Percentiles rank a stretch among this genome's conserved stretches.
Evolutionary conservation across 2,329 filamentous ascomycete genomes (phyloP).

Genomic region (Gnomoniopsis sp.): DNA sequence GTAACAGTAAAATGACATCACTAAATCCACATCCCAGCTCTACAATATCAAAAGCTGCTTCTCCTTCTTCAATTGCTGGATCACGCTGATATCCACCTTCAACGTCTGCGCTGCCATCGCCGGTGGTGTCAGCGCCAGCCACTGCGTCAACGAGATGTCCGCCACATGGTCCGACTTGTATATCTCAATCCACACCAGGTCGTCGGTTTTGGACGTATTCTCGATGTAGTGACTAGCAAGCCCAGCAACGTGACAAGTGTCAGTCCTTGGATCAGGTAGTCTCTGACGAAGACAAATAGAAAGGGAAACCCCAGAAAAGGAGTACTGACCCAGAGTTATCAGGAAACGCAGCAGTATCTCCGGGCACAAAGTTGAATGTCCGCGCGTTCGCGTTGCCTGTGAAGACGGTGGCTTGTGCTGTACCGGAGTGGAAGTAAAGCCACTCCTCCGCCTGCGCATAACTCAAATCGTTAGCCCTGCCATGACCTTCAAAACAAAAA

Average conservation of each 20-base stretch:
- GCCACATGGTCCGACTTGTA: slow-evolving; percentile 66
- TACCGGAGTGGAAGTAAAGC: slow-evolving; percentile 66
- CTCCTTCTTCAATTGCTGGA: slow-evolving; percentile 57
- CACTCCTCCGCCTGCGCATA: slow-evolving; percentile 68
- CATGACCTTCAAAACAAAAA: too few species aligned
- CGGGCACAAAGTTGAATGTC: slow-evolving; percentile 64
- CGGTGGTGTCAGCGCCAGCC: slow-evolving; percentile 64
- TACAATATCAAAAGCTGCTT: slow-evolving; percentile 52
- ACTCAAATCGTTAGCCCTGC: too few species aligned
- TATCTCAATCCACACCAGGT: slow-evolving; percentile 65
- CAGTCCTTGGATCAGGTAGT: not conserved
- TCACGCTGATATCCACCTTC: slow-evolving; percentile 55
- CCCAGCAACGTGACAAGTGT: not conserved
- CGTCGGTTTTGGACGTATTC: slow-evolving; percentile 61
- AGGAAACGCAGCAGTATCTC: slow-evolving; percentile 67
- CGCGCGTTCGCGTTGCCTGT: slow-evolving; percentile 57
- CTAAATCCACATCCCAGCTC: not conserved
- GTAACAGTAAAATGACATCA: not conserved
- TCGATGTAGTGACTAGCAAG: slow-evolving; percentile 63
- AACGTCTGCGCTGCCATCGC: slow-evolving; percentile 59
- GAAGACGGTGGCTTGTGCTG: slow-evolving; percentile 61
- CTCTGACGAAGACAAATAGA: too few species aligned
- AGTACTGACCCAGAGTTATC: slow-evolving; percentile 53
- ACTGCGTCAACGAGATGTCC: slow-evolving; percentile 65
- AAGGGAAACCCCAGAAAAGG: not conserved